Percentiles rank a stretch among this genome's conserved stretches.
Conservation (phyloP, 1,284 basidiomycete species). For the Apiotrichum laibachii region DNA sequence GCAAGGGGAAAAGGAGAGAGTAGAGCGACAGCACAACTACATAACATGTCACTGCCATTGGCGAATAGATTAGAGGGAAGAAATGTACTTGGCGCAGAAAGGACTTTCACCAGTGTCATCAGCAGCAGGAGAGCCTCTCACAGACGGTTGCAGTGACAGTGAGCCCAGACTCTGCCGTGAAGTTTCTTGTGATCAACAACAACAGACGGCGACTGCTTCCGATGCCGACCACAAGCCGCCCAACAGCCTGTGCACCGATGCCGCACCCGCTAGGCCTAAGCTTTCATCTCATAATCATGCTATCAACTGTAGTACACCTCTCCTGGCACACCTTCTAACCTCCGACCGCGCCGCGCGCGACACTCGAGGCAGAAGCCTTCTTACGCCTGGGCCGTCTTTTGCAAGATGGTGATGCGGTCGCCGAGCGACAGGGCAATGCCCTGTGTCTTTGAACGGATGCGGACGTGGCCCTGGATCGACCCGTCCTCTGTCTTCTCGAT, state of each 20-base stretch:
- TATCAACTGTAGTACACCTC: conserved; percentile 7
- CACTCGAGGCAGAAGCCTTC: neutral
- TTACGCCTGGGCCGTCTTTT: conserved; percentile 23
- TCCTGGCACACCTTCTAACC: neutral
- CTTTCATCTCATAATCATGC: conserved; percentile 8
- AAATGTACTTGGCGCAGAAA: too few relatives aligned
- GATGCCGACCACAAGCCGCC: too few relatives aligned
- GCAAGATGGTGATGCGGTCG: conserved; percentile 65
- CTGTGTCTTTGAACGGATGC: conserved; percentile 92
- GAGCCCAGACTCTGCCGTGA: too few relatives aligned
- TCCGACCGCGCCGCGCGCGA: neutral
- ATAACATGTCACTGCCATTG: too few relatives aligned
- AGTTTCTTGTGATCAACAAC: too few relatives aligned
- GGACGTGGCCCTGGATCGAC: conserved; percentile 80
- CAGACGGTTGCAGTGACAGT: too few relatives aligned
- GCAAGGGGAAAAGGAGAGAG: neutral
- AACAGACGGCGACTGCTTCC: too few relatives aligned
- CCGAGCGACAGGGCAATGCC: conserved; percentile 92
- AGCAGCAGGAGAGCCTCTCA: too few relatives aligned
- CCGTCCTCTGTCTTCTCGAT: conserved; percentile 86
- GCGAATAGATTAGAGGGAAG: too few relatives aligned
- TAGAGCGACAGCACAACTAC: neutral
- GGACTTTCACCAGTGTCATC: too few relatives aligned
- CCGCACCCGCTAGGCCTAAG: neutral
- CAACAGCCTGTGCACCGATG: too few relatives aligned